Conservation (phyloP, 2,329 filamentous ascomycete species). For the Trichothecium roseum region DNA sequence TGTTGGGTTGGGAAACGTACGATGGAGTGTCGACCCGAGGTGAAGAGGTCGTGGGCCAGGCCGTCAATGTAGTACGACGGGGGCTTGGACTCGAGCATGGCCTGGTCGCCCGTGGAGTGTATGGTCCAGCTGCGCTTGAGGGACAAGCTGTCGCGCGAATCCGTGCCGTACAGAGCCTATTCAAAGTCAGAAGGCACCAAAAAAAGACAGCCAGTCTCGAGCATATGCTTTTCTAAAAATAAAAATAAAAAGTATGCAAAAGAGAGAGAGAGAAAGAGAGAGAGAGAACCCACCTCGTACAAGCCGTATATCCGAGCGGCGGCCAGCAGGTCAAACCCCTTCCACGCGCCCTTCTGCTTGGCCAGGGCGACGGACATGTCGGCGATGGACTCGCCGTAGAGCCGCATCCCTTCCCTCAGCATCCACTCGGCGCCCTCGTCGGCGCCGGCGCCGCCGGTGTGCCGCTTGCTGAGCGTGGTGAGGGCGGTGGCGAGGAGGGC, state of each 20-base stretch:
- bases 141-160: neutral
- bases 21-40: conserved; percentile 2
- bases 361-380: neutral
- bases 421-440: neutral
- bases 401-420: neutral
- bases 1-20: too few relatives aligned
- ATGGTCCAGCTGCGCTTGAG: conserved; percentile 1
- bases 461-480: neutral
- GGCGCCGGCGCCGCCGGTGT: neutral
- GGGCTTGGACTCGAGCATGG: conserved; percentile 1
- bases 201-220: too few relatives aligned
- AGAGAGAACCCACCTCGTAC: conserved; percentile 1
- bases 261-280: neutral
- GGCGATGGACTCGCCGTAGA: conserved; percentile 4
- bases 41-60: conserved; percentile 1
- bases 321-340: neutral
- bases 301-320: conserved; percentile 4
- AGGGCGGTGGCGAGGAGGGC: conserved; percentile 2
- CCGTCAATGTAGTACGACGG: neutral
- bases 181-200: too few relatives aligned
- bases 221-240: neutral
- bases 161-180: conserved; percentile 1
- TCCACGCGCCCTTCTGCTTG: neutral
- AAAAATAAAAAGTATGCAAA: neutral
- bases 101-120: conserved; percentile 1